Base-by-base conservation (phyloP, 108 stramenopile species). In the Aurantiochytrium sp. region DNA sequence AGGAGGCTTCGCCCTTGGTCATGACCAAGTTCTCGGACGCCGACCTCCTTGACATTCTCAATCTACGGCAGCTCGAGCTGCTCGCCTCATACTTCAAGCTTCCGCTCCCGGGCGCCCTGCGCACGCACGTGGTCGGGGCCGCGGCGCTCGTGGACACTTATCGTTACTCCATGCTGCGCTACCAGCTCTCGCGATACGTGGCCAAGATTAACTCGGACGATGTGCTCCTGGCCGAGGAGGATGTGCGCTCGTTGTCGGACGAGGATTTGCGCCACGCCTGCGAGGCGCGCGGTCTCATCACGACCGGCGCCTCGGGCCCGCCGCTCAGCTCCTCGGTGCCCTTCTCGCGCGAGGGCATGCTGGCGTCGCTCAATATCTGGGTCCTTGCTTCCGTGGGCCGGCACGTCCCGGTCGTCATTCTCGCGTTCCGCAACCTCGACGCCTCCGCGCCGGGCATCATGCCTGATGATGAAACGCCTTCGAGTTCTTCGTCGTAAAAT, bases 21-120 rank as follows among this genome's bases (percentile, higher is more conserved):
- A 48, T 48, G n/a, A 19, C 73, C 21, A 48, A 17, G 45, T 48
- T 81, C n/a, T 81, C 73, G 39, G 73, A 81, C 45, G 73, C 39
- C 8, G 73, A 81, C 24, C 73, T 81, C 17, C 73, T 81, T 42
- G 73, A 81, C 30, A 48, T 81, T 17, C 73, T 81, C 45, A 81
- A 81, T 81, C 1, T 81, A 8, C 24, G 12, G 21, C 73, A 81
- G 24, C 39, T 81, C 19, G 39, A 41, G 27, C 39, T n/a, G 21
- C 15, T 81, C 24, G 73, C 42, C 6, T 6, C 21, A 17, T 81
- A 81, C 73, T 81, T 81, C 32, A 22, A 81, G n/a, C 59, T 65
- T 1, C 34, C 2, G 10, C 59, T 65, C 22, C 34, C 59, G 17
- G 50, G 50, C 0, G 50, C 50, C 15, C 8, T 52, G 50, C 59